Conservation (phyloP, 768 basidiomycete genomes). For the Panaeolus cyanescens region DNA sequence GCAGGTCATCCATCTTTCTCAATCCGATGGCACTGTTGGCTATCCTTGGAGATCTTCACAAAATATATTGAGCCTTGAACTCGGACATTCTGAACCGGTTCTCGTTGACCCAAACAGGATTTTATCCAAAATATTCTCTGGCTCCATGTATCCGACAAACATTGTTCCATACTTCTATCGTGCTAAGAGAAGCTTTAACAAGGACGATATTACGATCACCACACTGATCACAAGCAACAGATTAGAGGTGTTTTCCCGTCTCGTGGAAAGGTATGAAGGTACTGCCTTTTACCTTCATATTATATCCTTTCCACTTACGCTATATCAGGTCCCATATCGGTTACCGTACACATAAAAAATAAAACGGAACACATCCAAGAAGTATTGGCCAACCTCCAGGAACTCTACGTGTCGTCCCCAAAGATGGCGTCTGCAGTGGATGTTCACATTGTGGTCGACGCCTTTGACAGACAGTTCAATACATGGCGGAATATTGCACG, state of each 20-base stretch:
- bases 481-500: slow-evolving; percentile 89
- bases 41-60: slow-evolving; percentile 36
- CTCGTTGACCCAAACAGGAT: slow-evolving; percentile 51
- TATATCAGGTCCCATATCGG: slow-evolving; percentile 76
- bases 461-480: slow-evolving; percentile 85
- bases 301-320: neutral
- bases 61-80: slow-evolving; percentile 32
- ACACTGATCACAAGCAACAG: slow-evolving; percentile 83
- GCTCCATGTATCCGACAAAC: slow-evolving; percentile 70
- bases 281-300: slow-evolving; percentile 12
- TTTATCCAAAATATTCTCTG: slow-evolving; percentile 70
- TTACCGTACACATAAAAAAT: slow-evolving; percentile 74
- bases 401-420: slow-evolving; percentile 66
- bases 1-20: neutral
- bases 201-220: slow-evolving; percentile 80
- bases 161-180: slow-evolving; percentile 84
- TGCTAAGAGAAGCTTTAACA: slow-evolving; percentile 54
- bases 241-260: slow-evolving; percentile 67
- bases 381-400: slow-evolving; percentile 63
- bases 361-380: slow-evolving; percentile 43
- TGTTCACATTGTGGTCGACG: slow-evolving; percentile 83
- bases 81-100: slow-evolving; percentile 32
- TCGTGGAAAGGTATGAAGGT: slow-evolving; percentile 84
- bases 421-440: slow-evolving; percentile 73
- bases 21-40: neutral